Evolutionary conservation across 164 flowering plant genomes (phyloP), one percentile per base, ranked within the genome.

Genomic region (Vitis labrusca): DNA sequence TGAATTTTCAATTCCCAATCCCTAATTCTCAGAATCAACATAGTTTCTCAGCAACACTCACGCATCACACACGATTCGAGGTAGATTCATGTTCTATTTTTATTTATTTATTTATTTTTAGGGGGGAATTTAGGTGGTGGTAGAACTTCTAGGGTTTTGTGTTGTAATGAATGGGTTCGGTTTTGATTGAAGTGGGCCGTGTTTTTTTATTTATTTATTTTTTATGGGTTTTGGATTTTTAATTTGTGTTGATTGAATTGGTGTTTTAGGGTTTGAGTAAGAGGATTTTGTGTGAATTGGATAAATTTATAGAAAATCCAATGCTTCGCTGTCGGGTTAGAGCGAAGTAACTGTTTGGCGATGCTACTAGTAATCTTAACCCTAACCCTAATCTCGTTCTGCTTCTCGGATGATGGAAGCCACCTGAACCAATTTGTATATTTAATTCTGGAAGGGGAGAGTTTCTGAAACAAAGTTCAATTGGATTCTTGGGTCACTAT

Each of bases 101-200:
- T 59, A 5, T 12, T 47, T 59, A 19, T 50, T 11, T 44, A 19
- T 19, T 19, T 19, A 19, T 19, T 19, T 19, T 19, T 19, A 19
- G 23, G 27, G 9, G 27, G 61, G 60, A 19, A 53, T 14, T 55
- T 73, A 11, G 9, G 6, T 37, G 37, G n/a, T 65, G 71, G 58
- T 68, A 66, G 50, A 51, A 54, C 52, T 78, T 65, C 64, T 74
- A 61, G 78, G 78, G 78, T 68, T 78, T 74, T n/a, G 15, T 59
- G 50, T 64, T n/a, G 49, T 23, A 6, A 8, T 49, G 16, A 17
- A 49, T 49, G 15, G 66, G 19, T 64, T 23, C 51, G 51, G 54
- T 7, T 50, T 17, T 32, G 19, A 19, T 50, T 47, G 19, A 50
- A 15, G 50, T 64, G 17, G 23, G 29, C n/a, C 7, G 44, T 37